These are phyloP conservation scores for Podila verticillata DNA, from an alignment of 192 early-diverging fungal genomes.

Conservation along the genomic window DNA sequence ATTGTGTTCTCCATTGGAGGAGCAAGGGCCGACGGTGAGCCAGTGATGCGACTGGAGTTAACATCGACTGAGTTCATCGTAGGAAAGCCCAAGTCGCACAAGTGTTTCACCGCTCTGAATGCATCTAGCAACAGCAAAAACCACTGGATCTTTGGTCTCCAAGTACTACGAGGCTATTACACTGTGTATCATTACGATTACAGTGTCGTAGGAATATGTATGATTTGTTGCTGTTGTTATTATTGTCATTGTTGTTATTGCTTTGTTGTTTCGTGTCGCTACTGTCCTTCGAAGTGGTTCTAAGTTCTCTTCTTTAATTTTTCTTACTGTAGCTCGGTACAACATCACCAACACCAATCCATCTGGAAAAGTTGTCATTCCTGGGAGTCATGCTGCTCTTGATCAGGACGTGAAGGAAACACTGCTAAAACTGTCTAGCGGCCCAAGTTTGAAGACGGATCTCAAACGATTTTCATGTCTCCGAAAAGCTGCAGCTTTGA, in stretches of 20 bases:
- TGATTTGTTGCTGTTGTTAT: background rate
- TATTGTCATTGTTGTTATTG: background rate
- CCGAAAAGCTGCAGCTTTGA: background rate
- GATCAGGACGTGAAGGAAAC: constrained; percentile 10
- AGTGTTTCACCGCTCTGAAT: constrained; percentile 32
- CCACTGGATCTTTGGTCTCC: constrained; percentile 35
- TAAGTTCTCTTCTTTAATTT: background rate
- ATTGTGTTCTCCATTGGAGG: constrained; percentile 27
- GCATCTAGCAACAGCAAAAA: constrained; percentile 2
- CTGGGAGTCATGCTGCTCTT: constrained; percentile 9
- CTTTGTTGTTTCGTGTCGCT: no score
- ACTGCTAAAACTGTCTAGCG: constrained; percentile 1
- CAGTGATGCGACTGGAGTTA: constrained; percentile 10
- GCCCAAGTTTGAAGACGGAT: background rate
- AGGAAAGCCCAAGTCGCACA: constrained; percentile 3
- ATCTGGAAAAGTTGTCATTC: constrained; percentile 2
- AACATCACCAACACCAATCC: constrained; percentile 30
- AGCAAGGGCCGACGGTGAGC: background rate
- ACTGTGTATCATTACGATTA: constrained; percentile 35
- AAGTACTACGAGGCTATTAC: constrained; percentile 22
- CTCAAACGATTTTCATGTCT: background rate
- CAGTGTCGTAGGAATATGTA: constrained; percentile 34
- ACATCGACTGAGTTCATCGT: constrained; percentile 32
- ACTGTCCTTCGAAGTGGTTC: background rate
- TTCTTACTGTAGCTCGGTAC: constrained; percentile 10